These are phyloP conservation scores for Monosporozyma servazzii DNA, from an alignment of 805 yeast genomes.

Conservation along the genomic window DNA sequence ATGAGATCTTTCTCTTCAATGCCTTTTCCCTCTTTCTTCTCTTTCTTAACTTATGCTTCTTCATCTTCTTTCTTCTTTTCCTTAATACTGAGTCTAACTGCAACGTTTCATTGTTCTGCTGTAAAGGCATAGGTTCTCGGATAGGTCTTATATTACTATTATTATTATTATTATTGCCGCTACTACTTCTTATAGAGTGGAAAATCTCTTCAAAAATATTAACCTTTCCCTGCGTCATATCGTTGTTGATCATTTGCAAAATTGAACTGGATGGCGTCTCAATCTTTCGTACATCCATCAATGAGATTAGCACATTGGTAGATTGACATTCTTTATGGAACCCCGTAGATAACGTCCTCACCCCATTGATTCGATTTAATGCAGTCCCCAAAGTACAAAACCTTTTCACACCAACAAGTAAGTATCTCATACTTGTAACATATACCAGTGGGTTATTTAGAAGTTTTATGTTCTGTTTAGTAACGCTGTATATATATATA, in stretches of 20 bases:
- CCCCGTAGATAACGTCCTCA: not conserved
- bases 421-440: not conserved
- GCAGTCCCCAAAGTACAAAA: not conserved
- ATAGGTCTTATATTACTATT: not conserved
- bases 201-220: not conserved
- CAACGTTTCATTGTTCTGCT: conserved; percentile 15
- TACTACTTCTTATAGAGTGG: not conserved
- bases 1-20: conserved; percentile 58
- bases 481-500: no score
- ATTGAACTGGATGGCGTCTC: not conserved
- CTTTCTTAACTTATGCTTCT: conserved; percentile 93
- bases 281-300: not conserved
- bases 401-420: not conserved
- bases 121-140: not conserved
- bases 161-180: not conserved
- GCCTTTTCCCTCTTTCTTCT: conserved; percentile 92
- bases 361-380: not conserved
- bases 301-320: not conserved
- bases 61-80: conserved; percentile 90
- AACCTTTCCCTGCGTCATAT: no score
- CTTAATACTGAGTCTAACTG: conserved; percentile 63
- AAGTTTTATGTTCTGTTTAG: no score
- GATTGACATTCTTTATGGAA: not conserved
- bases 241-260: not conserved
- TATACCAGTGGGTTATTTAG: not conserved